These are phyloP conservation scores for Trametes coccinea DNA, from an alignment of 768 basidiomycete genomes.

Conservation along the genomic window DNA sequence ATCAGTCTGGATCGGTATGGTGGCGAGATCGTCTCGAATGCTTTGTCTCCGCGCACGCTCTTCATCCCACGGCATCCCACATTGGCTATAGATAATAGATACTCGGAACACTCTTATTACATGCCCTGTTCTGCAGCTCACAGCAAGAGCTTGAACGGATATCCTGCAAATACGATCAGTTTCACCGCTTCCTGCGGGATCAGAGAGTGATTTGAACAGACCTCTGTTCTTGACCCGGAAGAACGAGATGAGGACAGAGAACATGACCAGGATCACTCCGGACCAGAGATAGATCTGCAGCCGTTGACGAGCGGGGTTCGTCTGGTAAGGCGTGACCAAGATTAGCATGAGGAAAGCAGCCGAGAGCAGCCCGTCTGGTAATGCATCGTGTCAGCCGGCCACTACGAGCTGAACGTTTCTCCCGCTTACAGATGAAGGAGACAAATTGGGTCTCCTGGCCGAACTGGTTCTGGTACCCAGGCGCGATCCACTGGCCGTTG, in stretches of 20 bases:
- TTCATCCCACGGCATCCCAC: conserved; percentile 4
- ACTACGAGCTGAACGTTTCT: not conserved
- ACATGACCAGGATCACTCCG: conserved; percentile 75
- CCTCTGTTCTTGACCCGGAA: conserved; percentile 93
- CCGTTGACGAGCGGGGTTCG: conserved; percentile 73
- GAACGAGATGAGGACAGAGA: conserved; percentile 81
- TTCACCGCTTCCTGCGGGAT: not conserved
- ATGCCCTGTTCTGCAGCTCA: conserved; percentile 34
- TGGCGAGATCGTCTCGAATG: conserved; percentile 7
- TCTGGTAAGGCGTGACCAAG: conserved; percentile 76
- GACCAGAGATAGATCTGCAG: conserved; percentile 91
- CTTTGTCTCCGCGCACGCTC: not conserved
- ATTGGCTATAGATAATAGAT: conserved; percentile 22
- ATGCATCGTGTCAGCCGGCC: not conserved
- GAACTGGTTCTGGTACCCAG: conserved; percentile 85
- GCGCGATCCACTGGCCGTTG: conserved; percentile 79
- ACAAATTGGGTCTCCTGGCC: conserved; percentile 93
- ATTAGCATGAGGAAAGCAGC: conserved; percentile 79
- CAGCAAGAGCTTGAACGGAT: conserved; percentile 79
- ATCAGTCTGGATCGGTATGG: conserved; percentile 7
- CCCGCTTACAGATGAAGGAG: conserved; percentile 74
- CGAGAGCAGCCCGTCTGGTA: conserved; percentile 80
- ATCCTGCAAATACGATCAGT: conserved; percentile 45
- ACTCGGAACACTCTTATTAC: conserved; percentile 19
- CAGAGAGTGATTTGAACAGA: conserved; percentile 33